These are phyloP conservation scores for Phytophthora brassicae DNA, from an alignment of 352 stramenopile species.

Conservation along the genomic window DNA sequence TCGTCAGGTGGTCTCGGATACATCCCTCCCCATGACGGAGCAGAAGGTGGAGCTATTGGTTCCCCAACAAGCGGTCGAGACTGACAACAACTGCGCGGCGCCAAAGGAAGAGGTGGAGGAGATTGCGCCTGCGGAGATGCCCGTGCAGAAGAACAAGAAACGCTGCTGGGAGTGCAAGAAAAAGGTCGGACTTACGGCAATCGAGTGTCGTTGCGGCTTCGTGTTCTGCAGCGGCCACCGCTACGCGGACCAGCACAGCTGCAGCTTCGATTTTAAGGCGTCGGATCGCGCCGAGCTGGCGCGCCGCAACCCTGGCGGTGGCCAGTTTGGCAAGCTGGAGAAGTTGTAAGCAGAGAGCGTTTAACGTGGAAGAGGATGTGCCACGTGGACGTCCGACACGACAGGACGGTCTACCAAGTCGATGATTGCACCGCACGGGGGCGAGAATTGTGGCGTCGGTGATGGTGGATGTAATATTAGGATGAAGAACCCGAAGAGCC, in stretches of 20 bases:
- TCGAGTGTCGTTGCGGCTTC: slow-evolving; percentile 89
- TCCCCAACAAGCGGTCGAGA: slow-evolving; percentile 3
- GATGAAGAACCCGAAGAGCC: slow-evolving; percentile 11
- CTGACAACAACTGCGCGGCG: slow-evolving; percentile 14
- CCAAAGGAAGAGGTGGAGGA: slow-evolving; percentile 23
- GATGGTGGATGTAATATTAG: slow-evolving; percentile 36
- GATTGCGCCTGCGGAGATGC: slow-evolving; percentile 25
- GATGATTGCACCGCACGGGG: too few species aligned
- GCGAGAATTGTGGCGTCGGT: slow-evolving; percentile 3
- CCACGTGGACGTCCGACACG: neutral
- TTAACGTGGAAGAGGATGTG: too few species aligned
- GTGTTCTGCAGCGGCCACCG: slow-evolving; percentile 88
- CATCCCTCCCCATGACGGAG: neutral
- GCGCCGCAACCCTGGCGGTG: slow-evolving; percentile 77
- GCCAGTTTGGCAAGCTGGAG: slow-evolving; percentile 85
- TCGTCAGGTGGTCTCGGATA: slow-evolving; percentile 47
- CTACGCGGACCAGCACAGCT: slow-evolving; percentile 87
- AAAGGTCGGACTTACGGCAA: slow-evolving; percentile 88
- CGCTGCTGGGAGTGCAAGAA: slow-evolving; percentile 92
- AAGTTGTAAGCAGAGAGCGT: slow-evolving; percentile 73
- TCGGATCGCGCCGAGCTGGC: slow-evolving; percentile 74
- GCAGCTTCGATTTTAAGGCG: slow-evolving; percentile 86
- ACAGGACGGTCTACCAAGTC: too few species aligned
- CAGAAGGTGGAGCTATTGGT: slow-evolving; percentile 21
- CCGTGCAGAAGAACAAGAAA: slow-evolving; percentile 90